A percentile compares a stretch with the other conserved stretches of the same genome.
phyloP scores from a whole-genome alignment of 371 early-diverging fungal species.

The Zopfochytrium polystomum region DNA sequence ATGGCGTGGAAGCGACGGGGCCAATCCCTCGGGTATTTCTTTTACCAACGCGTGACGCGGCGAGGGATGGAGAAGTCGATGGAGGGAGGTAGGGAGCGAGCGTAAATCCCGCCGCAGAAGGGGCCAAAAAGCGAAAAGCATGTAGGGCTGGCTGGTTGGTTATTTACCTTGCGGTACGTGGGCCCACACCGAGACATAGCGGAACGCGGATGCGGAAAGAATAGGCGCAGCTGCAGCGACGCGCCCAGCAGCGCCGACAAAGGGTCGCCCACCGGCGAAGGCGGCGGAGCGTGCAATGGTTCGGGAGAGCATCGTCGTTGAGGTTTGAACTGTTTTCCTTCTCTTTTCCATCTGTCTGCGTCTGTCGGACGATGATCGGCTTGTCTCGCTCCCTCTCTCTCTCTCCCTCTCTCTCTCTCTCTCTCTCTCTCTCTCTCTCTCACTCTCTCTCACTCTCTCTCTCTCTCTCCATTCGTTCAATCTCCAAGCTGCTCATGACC shows the following conservation, averaged over 20 bases:
- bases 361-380: neutral
- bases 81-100: neutral
- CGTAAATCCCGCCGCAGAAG: neutral
- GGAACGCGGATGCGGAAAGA: constrained; percentile 5
- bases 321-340: neutral
- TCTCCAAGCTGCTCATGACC: no score
- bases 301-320: neutral
- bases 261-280: neutral
- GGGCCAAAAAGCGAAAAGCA: no score
- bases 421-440: neutral
- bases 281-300: neutral
- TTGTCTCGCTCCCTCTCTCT: neutral
- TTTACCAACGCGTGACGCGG: neutral
- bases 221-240: neutral
- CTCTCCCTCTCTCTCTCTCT: neutral
- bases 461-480: no score
- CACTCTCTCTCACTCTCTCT: no score
- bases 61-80: neutral
- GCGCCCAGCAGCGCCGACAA: neutral
- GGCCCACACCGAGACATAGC: constrained; percentile 64
- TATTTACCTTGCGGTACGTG: constrained; percentile 56
- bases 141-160: no score
- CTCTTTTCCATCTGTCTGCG: no score
- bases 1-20: constrained; percentile 3
- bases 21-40: neutral